Percentiles rank a stretch among this genome's conserved stretches.
These are phyloP conservation scores for Salix exigua DNA, from an alignment of 345 rosid genomes.

Conservation along the genomic window DNA sequence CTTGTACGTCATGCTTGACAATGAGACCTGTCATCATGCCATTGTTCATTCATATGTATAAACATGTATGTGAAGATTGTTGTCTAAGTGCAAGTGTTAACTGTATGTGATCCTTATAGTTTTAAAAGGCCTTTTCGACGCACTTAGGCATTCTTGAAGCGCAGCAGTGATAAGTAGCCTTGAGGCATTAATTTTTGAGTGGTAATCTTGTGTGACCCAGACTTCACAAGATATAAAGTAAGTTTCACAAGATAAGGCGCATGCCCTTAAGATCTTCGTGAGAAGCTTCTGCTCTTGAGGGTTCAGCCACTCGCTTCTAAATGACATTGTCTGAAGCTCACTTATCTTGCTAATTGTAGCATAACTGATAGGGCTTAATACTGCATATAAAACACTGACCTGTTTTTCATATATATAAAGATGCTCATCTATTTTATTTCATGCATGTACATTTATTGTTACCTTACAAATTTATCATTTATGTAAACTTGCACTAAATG, in stretches of 20 bases:
- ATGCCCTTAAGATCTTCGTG: not conserved
- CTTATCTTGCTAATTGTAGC: not conserved
- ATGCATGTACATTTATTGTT: not conserved
- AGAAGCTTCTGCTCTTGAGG: not conserved
- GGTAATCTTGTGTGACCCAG: not conserved
- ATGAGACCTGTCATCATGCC: not conserved
- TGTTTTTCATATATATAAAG: not conserved
- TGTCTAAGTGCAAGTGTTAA: not conserved
- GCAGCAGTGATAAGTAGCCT: not conserved
- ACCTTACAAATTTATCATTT: not conserved
- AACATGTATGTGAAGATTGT: not conserved
- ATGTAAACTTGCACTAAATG: not conserved
- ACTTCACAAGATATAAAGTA: not conserved
- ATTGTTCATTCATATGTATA: not conserved
- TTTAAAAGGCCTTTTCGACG: not conserved
- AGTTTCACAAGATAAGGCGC: not conserved
- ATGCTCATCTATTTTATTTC: not conserved
- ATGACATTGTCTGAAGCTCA: not conserved
- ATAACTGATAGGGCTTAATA: not conserved
- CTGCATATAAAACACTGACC: not conserved
- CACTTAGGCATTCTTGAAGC: not conserved
- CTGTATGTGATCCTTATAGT: not conserved
- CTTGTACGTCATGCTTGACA: not conserved
- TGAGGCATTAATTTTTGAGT: not conserved
- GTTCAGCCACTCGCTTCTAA: not conserved